Base-by-base conservation (phyloP, 2,329 filamentous ascomycete genomes). In the Penicillium sumatraense region DNA sequence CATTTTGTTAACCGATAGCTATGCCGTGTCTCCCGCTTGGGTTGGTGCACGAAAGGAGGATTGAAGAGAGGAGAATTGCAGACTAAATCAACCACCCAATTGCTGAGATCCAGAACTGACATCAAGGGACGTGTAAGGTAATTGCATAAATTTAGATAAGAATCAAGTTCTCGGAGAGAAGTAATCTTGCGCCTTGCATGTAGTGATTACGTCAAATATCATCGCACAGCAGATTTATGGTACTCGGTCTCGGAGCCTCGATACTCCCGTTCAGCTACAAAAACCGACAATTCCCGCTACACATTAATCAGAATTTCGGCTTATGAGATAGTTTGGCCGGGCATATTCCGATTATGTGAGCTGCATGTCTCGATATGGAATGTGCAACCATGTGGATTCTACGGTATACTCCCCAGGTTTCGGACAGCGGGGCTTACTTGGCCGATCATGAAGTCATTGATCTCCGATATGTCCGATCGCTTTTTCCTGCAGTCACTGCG, bases 181-280 rank as follows among this genome's bases (percentile, higher is more conserved):
- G 27, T 23, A 21, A 21, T 23, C 5, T 40, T n/a, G n/a, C 3
- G 5, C 9, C 10, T 24, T 29, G 41, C 41, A 31, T 20, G 26
- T 31, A 46, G 24, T 46, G 16, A 52, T 63, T 60, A 63, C 61
- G 61, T 63, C 61, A 63, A 60, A 38, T 23, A 54, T 56, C 57
- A 53, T 45, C 38, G 16, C 38, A 38, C 16, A 10, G 26, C 11
- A 21, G 36, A 20, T 36, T 48, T 33, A 44, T 41, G 21, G 42
- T 49, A 31, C 36, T 57, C 51, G 59, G 51, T 18, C 14, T 60
- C 61, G 57, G 59, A 36, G 48, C 24, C 14, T 46, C 23, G 29
- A 52, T 4, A 20, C 11, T n/a, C 10, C 54, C 41, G 57, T 51
- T 29, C 16, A 24, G 11, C 14, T 20, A 1, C 38, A 26, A 52